phyloP scores from a whole-genome alignment of 495 filamentous ascomycete species.

The Aspergillus coremiiformis region DNA sequence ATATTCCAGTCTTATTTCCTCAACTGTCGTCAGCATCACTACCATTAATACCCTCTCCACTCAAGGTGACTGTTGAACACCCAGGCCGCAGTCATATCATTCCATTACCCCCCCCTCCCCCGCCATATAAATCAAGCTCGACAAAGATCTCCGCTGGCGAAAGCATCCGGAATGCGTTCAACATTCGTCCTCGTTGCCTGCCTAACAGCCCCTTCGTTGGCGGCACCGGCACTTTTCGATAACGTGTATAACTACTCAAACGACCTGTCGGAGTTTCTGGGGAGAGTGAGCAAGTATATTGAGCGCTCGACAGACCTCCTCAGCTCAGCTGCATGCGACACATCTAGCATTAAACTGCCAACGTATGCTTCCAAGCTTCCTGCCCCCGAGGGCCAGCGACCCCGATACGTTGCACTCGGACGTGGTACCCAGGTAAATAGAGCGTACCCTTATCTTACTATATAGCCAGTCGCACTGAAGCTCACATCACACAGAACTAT shows the following conservation, averaged over 20 bases:
- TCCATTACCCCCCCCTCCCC: neutral
- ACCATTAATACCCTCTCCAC: neutral
- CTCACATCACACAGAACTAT: conserved; percentile 61
- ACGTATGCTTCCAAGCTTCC: conserved; percentile 45
- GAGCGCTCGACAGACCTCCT: conserved; percentile 13
- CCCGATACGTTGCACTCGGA: conserved; percentile 76
- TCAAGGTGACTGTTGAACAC: neutral
- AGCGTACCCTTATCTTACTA: neutral
- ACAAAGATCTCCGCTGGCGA: no score
- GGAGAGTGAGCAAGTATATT: conserved; percentile 36
- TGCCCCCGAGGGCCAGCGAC: conserved; percentile 46
- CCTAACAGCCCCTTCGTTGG: conserved; percentile 27
- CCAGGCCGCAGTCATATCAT: neutral
- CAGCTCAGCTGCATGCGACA: conserved; percentile 27
- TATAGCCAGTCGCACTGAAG: neutral
- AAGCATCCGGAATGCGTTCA: conserved; percentile 26
- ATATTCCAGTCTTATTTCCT: neutral
- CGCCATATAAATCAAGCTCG: no score
- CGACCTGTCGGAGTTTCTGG: conserved; percentile 30
- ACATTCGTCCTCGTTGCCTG: conserved; percentile 20
- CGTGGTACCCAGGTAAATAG: conserved; percentile 59
- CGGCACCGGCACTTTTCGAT: conserved; percentile 31
- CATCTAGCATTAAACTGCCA: conserved; percentile 34
- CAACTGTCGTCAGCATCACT: neutral
- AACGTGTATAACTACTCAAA: conserved; percentile 33